Conservation (phyloP, 2,329 filamentous ascomycete species). For the Aspergillus hiratsukae region DNA sequence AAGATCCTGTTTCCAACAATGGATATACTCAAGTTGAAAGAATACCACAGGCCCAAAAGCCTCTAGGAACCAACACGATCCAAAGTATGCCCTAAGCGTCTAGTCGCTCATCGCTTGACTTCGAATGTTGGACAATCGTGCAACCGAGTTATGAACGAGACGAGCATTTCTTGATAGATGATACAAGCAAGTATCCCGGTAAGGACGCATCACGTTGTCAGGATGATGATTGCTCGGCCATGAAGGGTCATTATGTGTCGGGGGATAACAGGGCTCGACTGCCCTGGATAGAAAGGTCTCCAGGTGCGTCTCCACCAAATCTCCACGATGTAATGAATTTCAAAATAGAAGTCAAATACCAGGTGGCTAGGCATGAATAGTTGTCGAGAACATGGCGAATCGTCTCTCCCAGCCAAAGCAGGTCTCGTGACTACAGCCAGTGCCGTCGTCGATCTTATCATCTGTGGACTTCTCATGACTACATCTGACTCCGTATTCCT, state of each 20-base stretch:
- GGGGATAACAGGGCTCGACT: background rate
- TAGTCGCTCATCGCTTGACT: no score
- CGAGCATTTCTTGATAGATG: no score
- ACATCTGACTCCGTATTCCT: constrained; percentile 61
- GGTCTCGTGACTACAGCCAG: constrained; percentile 39
- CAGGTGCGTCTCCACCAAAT: background rate
- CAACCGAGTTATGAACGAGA: no score
- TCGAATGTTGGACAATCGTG: no score
- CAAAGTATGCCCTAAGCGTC: no score
- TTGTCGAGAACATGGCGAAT: constrained; percentile 63
- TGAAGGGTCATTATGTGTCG: background rate
- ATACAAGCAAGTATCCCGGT: no score
- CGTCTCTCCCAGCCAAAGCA: constrained; percentile 56
- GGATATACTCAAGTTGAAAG: no score
- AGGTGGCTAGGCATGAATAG: constrained; percentile 38
- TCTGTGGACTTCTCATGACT: constrained; percentile 30
- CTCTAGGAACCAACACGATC: no score
- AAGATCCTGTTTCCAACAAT: no score
- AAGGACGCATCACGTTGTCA: no score
- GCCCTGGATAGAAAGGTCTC: background rate
- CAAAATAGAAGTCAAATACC: background rate
- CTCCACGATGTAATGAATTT: background rate
- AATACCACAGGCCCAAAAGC: no score
- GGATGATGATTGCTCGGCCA: no score
- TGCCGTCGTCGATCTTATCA: constrained; percentile 32